Conservation (phyloP, 192 early-diverging fungal genomes). For the Rhizophlyctis rosea region DNA sequence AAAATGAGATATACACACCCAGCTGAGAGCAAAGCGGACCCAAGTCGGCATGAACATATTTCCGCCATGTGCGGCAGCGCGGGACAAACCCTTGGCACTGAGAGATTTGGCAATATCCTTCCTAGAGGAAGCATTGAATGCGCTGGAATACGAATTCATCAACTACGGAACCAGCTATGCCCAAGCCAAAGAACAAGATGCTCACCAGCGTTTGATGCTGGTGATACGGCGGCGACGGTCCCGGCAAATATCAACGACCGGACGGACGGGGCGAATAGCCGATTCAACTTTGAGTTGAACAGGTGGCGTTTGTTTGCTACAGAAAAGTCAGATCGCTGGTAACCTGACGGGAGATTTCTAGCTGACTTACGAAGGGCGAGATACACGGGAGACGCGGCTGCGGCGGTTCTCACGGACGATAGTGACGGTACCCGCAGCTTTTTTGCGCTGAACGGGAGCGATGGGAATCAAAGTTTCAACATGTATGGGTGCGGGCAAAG, state of each 20-base stretch:
- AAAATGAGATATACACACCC: no score
- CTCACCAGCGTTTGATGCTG: slow-evolving; percentile 20
- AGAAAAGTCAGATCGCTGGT: background rate
- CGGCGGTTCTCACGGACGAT: no score
- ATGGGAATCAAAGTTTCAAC: no score
- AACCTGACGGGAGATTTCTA: no score
- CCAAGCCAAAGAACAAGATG: background rate
- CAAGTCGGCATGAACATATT: slow-evolving; percentile 24
- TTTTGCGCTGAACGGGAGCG: no score
- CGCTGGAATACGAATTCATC: background rate
- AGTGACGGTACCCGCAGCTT: no score
- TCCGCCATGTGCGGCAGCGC: background rate
- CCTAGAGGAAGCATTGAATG: no score
- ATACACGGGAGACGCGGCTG: no score
- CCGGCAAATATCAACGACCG: slow-evolving; percentile 36
- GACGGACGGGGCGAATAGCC: slow-evolving; percentile 1
- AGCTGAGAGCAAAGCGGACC: slow-evolving; percentile 31
- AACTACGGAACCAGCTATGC: background rate
- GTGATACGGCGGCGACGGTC: slow-evolving; percentile 40
- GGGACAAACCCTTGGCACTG: slow-evolving; percentile 1
- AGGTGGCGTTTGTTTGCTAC: background rate
- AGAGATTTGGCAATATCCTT: slow-evolving; percentile 29
- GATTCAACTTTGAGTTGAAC: background rate
- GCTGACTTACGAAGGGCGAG: no score
- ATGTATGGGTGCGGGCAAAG: no score